Conservation (phyloP, 1,139 yeast genomes). For the Hyphopichia buzzinii region DNA sequence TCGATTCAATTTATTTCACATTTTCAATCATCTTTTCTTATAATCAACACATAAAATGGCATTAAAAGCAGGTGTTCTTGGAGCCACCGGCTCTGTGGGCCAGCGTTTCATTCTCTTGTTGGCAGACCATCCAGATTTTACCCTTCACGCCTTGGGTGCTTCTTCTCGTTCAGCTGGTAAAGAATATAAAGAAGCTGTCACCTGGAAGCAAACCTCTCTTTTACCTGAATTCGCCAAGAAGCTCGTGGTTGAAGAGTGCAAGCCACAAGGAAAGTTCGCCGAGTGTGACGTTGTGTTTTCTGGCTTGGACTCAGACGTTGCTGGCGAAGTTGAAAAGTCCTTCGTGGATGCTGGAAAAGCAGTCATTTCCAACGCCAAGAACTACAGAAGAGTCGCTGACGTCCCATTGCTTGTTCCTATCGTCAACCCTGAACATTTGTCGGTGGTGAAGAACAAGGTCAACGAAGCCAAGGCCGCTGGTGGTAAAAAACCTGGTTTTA, state of each 20-base stretch:
- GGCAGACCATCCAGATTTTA: conserved; percentile 87
- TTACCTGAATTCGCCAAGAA: conserved; percentile 68
- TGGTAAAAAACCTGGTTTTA: conserved; percentile 67
- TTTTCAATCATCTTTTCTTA: neutral
- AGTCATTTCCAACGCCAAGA: conserved; percentile 92
- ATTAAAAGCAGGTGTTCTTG: conserved; percentile 81
- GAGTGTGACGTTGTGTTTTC: conserved; percentile 94
- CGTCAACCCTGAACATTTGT: conserved; percentile 90
- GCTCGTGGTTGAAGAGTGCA: conserved; percentile 75
- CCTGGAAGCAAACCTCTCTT: conserved; percentile 90
- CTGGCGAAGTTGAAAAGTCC: conserved; percentile 87
- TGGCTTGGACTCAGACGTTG: conserved; percentile 90
- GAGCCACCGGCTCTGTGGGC: conserved; percentile 98
- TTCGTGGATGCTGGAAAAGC: conserved; percentile 80
- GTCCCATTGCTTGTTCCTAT: conserved; percentile 96
- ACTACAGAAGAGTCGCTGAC: conserved; percentile 82
- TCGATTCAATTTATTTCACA: neutral
- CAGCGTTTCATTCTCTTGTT: conserved; percentile 88
- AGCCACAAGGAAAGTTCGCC: conserved; percentile 63
- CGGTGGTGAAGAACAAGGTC: conserved; percentile 64
- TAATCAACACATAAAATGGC: conserved; percentile 14
- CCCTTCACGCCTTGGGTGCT: conserved; percentile 84
- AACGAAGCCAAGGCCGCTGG: conserved; percentile 53
- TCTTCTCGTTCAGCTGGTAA: conserved; percentile 94
- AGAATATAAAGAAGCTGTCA: conserved; percentile 76